Base-by-base conservation (phyloP, 805 yeast species). In the Metahyphopichia silvanorum region DNA sequence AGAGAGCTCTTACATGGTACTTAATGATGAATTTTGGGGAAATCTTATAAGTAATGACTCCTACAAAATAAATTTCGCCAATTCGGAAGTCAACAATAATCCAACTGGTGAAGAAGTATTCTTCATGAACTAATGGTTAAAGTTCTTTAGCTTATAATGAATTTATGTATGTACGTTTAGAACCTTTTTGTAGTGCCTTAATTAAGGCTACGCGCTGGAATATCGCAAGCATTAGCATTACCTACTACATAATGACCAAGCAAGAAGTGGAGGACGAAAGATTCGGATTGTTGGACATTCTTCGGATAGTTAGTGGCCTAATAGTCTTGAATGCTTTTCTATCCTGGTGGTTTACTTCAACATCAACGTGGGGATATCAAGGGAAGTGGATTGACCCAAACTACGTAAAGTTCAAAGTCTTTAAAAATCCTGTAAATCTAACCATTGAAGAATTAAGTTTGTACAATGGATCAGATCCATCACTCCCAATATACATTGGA, bases 21-120 rank as follows among this genome's bases (percentile, higher is more conserved):
- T 80, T 21, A 77, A 76, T 37, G 88, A 81, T 46, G 88, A 82
- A 47, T 78, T 82, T 44, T 82, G 88, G 88, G 68, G 78, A 21
- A 84, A 81, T 37, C 53, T 74, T 21, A 50, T 73, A 20, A 60
- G 60, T 32, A 49, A 63, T 1, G 60, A 48, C 25, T 41, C 61
- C 12, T 61, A 63, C 43, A 51, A 53, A 31, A 46, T 63, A 28
- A 57, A 63, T 33, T 61, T 65, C 30, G 50, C 62, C 6, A 59
- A 47, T 35, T 42, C 35, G n/a, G 49, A 39, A 27, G 34, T 37
- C 18, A 9, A 21, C 17, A 45, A 38, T 31, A 21, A 29, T 16
- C 30, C 32, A 19, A 27, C 23, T 5, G 33, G 44, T 24, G 60
- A 49, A 21, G 66, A 58, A 28, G 49, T 56, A 5, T 58, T 58